Base-by-base conservation (phyloP, 2,329 filamentous ascomycete genomes). In the Cercospora sesami region DNA sequence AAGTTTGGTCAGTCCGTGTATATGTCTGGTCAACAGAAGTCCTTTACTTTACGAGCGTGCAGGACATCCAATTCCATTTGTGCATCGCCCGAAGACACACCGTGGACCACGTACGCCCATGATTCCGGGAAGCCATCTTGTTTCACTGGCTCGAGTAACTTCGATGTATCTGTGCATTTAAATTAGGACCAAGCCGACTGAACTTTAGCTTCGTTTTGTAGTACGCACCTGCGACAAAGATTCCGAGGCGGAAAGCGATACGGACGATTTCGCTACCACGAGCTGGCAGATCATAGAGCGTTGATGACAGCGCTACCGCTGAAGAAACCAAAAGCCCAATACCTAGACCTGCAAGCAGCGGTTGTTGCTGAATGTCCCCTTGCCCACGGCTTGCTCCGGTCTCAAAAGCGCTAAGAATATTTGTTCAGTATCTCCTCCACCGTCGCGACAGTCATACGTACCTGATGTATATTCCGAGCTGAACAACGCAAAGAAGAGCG, bases 201-300 rank as follows among this genome's bases (percentile, higher is more conserved):
- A 39, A 8, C 28, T 30, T 30, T 30, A 30, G 28, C 5, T 6
- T 30, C 28, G 28, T 30, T 7, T 30, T 30, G 28, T 30, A 48
- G 18, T 48, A 48, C 39, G 39, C 18, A 48, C 45, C 18, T 23
- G 18, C 21, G 7, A 85, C 83, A 4, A 79, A 72, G 2, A 84
- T 72, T 1, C 83, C 83, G 3, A 86, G 74, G 0, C 83, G 78
- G 66, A 86, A 85, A 1, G 84, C 81, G 1, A 80, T 36, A 0
- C 82, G 77, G 1, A 84, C 72, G 1, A 76, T 79, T 61, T 85
- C 76, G 0, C 79, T 81, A 6, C 82, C 84, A n/a, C 75, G 73
- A 2, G 77, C 48, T 2, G 81, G 74, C 0, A 86, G 51, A 21
- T 84, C 81, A 0, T 77, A 71, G 5, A 83, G n/a, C 0, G 74